These are phyloP conservation scores for Boletus edulis DNA, from an alignment of 768 basidiomycete species.

Conservation along the genomic window DNA sequence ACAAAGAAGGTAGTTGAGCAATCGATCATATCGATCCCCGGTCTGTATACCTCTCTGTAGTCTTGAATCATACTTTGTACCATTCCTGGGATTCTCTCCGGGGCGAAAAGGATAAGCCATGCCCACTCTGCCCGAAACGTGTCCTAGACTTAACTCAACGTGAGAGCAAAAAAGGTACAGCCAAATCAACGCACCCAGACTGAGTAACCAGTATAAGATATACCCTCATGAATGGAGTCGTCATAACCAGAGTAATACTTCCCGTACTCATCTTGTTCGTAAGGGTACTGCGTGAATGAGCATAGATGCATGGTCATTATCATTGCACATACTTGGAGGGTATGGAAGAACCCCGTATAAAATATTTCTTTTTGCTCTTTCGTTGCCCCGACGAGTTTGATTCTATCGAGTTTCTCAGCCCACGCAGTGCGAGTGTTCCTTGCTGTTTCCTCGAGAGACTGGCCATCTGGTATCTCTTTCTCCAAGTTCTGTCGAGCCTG, in stretches of 20 bases:
- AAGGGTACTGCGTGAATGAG: conserved; percentile 56
- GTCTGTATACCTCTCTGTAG: conserved; percentile 52
- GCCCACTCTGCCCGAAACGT: conserved; percentile 79
- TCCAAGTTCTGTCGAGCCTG: conserved; percentile 58
- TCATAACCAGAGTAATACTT: conserved; percentile 79
- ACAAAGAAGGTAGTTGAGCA: background rate
- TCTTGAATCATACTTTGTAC: conserved; percentile 79
- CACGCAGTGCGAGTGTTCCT: conserved; percentile 47
- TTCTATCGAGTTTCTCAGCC: conserved; percentile 54
- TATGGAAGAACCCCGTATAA: conserved; percentile 64
- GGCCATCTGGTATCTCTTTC: conserved; percentile 45
- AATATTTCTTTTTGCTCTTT: conserved; percentile 47
- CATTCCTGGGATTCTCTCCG: conserved; percentile 75
- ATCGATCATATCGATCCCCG: background rate
- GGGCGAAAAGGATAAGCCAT: conserved; percentile 73
- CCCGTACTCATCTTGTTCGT: conserved; percentile 66
- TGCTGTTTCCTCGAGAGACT: conserved; percentile 52
- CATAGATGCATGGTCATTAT: background rate
- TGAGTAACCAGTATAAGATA: conserved; percentile 80
- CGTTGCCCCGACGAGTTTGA: conserved; percentile 49
- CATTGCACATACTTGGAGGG: conserved; percentile 46
- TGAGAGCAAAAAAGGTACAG: background rate
- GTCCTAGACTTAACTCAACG: conserved; percentile 45
- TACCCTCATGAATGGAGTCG: conserved; percentile 56
- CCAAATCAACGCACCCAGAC: conserved; percentile 54